A percentile compares a stretch with the other conserved stretches of the same genome.
These are phyloP conservation scores for Hymenoscyphus fructigenus DNA, from an alignment of 2,329 filamentous ascomycete species.

Conservation along the genomic window DNA sequence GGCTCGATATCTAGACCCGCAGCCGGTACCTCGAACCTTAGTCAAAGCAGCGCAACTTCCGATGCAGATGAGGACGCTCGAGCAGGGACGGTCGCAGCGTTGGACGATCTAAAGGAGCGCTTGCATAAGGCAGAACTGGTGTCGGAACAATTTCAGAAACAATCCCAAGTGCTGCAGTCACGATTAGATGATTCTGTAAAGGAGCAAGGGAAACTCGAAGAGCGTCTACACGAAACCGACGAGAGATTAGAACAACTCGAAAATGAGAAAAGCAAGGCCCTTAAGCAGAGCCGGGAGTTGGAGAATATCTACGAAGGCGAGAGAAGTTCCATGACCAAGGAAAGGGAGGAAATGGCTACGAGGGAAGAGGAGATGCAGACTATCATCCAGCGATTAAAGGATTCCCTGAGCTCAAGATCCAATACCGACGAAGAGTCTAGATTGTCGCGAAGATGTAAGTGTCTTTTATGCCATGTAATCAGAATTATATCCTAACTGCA, in stretches of 20 bases:
- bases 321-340: constrained; percentile 79
- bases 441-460: constrained; percentile 58
- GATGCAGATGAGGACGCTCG: constrained; percentile 69
- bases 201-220: constrained; percentile 85
- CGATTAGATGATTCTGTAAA: constrained; percentile 80
- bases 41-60: constrained; percentile 36
- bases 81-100: constrained; percentile 73
- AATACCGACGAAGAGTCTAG: constrained; percentile 56
- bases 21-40: constrained; percentile 35
- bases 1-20: constrained; percentile 63
- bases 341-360: constrained; percentile 84
- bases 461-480: background rate
- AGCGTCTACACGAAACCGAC: constrained; percentile 81
- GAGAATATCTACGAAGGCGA: constrained; percentile 92
- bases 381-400: constrained; percentile 89
- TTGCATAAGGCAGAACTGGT: constrained; percentile 76
- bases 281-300: constrained; percentile 83
- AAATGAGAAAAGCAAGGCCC: constrained; percentile 81
- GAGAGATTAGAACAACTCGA: constrained; percentile 77
- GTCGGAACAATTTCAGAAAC: constrained; percentile 79
- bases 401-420: constrained; percentile 74
- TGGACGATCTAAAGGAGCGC: constrained; percentile 83
- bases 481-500: constrained; percentile 20
- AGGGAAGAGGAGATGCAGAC: constrained; percentile 88
- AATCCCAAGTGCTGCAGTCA: constrained; percentile 79